Evolutionary conservation across 2,329 filamentous ascomycete genomes (phyloP), one percentile per base, ranked within the genome.

Genomic region (Aspergillus sp.): DNA sequence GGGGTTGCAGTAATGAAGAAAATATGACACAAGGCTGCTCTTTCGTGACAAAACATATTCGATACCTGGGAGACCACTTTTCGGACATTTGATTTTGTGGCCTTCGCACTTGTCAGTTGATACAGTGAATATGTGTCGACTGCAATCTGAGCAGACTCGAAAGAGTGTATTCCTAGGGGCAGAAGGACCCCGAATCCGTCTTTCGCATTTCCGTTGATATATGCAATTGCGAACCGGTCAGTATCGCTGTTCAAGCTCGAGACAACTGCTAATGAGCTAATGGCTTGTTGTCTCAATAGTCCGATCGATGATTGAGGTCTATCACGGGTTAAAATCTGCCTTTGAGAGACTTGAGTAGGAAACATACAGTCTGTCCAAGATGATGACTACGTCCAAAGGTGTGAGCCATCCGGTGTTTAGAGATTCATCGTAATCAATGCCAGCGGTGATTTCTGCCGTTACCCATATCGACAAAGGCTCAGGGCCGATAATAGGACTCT

Each of bases 301-400:
- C 44, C 42, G 11, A 50, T 44, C 3, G 54, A 45, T 26, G 50
- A 37, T 33, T 49, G 47, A 43, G 43, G 38, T 38, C 48, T 52
- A 37, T 39, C 11, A 42, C 28, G 7, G 13, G 4, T 27, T 47
- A 38, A 48, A 45, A 12, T 48, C 8, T 46, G 50, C 9, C 38
- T 13, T n/a, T 27, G 26, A 33, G 9, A 31, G 27, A 6, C 2
- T 3, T n/a, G 31, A 40, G 5, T 34, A 31, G 7, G 11, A 12
- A 26, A 60, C 64, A 48, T 46, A 68, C 66, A 59, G 46, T 32
- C 54, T 60, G 42, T 68, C 63, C 30, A 68, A 50, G 7, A 68
- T 42, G 32, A 68, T 57, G 33, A 62, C 52, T n/a, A 64, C 50
- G 39, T 67, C 62, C 29, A 68, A 54, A 6, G 60, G 58, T n/a